Percentiles rank a stretch among this genome's conserved stretches.
phyloP scores from a whole-genome alignment of 1,139 yeast species.

The Hansenula sp. region DNA sequence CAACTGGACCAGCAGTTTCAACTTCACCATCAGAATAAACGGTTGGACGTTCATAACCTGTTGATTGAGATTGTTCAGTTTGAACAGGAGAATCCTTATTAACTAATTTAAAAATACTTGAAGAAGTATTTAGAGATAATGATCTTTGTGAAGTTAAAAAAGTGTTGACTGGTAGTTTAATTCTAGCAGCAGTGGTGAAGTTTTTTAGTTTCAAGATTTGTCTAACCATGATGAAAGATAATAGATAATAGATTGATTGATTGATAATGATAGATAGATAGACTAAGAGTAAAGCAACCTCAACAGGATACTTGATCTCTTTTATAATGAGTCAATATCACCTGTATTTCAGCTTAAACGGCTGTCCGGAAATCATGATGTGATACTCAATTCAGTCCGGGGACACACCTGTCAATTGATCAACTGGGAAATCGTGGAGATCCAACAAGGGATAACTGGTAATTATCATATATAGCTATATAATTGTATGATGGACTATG shows the following conservation, averaged over 20 bases:
- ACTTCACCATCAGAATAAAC: constrained; percentile 25
- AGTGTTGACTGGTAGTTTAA: constrained; percentile 5
- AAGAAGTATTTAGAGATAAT: constrained; percentile 8
- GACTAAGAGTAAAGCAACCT: no score
- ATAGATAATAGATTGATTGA: background rate
- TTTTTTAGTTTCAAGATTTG: constrained; percentile 13
- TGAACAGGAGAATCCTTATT: constrained; percentile 15
- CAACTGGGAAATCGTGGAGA: no score
- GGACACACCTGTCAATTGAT: no score
- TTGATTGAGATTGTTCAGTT: constrained; percentile 3
- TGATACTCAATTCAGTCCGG: no score
- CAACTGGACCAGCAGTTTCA: constrained; percentile 24
- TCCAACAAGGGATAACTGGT: no score
- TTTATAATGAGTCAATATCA: no score
- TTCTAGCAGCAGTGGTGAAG: constrained; percentile 22
- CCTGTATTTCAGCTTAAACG: background rate
- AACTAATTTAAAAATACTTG: constrained; percentile 16
- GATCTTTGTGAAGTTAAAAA: constrained; percentile 9
- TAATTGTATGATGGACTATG: no score
- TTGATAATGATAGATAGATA: background rate
- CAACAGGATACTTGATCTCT: no score
- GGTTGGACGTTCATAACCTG: constrained; percentile 15
- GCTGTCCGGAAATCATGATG: background rate
- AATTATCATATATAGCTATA: no score
- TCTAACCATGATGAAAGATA: constrained; percentile 8